phyloP scores from a whole-genome alignment of 495 filamentous ascomycete species.

The Geopyxis carbonaria region DNA sequence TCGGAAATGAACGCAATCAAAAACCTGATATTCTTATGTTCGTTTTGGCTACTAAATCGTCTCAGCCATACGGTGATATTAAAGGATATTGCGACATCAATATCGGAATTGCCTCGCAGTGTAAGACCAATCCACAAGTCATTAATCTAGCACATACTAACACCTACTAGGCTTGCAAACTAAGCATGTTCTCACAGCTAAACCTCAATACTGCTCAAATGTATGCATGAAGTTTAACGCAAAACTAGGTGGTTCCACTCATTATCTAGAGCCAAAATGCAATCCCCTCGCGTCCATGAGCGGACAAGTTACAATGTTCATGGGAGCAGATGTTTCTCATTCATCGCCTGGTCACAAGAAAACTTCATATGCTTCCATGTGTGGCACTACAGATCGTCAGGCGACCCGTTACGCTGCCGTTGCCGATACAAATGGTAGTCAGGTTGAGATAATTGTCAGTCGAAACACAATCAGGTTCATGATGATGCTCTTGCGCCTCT shows the following conservation, averaged over 20 bases:
- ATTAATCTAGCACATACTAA: constrained; percentile 2
- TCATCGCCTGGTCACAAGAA: constrained; percentile 40
- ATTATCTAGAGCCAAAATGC: constrained; percentile 13
- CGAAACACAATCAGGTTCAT: constrained; percentile 48
- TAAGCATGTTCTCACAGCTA: constrained; percentile 40
- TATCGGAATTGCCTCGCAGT: constrained; percentile 60
- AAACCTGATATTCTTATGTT: constrained; percentile 54
- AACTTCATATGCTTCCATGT: constrained; percentile 75
- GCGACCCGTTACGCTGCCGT: constrained; percentile 56
- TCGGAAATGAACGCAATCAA: constrained; percentile 31
- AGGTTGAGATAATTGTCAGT: constrained; percentile 54
- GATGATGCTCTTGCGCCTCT: constrained; percentile 41
- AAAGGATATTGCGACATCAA: constrained; percentile 73
- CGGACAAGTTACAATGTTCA: constrained; percentile 43
- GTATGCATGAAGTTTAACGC: constrained; percentile 88
- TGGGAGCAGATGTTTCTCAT: constrained; percentile 85
- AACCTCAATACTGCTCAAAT: constrained; percentile 69
- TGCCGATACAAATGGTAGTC: constrained; percentile 59
- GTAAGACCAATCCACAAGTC: constrained; percentile 12
- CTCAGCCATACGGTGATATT: constrained; percentile 51
- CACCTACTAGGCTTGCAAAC: constrained; percentile 35
- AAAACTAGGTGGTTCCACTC: constrained; percentile 76
- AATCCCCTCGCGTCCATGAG: constrained; percentile 28
- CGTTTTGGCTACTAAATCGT: constrained; percentile 49
- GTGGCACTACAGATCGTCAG: constrained; percentile 55